Conservation (phyloP, 2,329 filamentous ascomycete species). For the Xylogone sp. region DNA sequence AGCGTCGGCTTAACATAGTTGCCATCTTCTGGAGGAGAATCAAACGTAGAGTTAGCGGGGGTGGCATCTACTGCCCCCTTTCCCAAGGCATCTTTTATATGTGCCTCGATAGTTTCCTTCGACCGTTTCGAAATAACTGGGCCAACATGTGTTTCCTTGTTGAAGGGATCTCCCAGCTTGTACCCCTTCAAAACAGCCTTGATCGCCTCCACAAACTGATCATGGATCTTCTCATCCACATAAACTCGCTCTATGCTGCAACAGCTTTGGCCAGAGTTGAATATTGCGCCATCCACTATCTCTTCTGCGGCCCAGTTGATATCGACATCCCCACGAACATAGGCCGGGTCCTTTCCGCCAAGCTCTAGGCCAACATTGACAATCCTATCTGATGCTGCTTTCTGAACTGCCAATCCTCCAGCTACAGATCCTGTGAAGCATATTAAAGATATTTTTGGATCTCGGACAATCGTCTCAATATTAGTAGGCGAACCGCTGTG, state of each 20-base stretch:
- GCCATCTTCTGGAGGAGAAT: constrained; percentile 67
- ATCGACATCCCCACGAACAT: constrained; percentile 82
- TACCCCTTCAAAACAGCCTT: constrained; percentile 79
- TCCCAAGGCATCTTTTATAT: constrained; percentile 76
- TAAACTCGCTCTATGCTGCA: constrained; percentile 92
- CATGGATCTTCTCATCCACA: constrained; percentile 80
- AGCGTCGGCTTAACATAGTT: constrained; percentile 89
- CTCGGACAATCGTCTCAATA: constrained; percentile 74
- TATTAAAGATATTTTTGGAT: constrained; percentile 73
- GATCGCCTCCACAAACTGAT: constrained; percentile 73
- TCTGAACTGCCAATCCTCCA: constrained; percentile 80
- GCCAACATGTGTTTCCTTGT: constrained; percentile 76
- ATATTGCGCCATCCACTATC: constrained; percentile 92
- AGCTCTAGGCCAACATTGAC: constrained; percentile 87
- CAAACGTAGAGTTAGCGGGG: constrained; percentile 76
- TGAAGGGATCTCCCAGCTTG: constrained; percentile 82
- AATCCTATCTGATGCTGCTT: constrained; percentile 77
- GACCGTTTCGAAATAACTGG: constrained; percentile 83
- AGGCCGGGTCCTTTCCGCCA: constrained; percentile 92
- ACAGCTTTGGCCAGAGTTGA: constrained; percentile 98
- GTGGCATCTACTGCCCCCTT: constrained; percentile 84
- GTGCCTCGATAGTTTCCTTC: constrained; percentile 70
- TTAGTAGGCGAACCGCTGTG: constrained; percentile 77
- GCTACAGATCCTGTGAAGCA: constrained; percentile 94
- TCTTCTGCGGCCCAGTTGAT: constrained; percentile 87